These are phyloP conservation scores for Fusarium chuoi DNA, from an alignment of 2,329 filamentous ascomycete species.

Conservation along the genomic window DNA sequence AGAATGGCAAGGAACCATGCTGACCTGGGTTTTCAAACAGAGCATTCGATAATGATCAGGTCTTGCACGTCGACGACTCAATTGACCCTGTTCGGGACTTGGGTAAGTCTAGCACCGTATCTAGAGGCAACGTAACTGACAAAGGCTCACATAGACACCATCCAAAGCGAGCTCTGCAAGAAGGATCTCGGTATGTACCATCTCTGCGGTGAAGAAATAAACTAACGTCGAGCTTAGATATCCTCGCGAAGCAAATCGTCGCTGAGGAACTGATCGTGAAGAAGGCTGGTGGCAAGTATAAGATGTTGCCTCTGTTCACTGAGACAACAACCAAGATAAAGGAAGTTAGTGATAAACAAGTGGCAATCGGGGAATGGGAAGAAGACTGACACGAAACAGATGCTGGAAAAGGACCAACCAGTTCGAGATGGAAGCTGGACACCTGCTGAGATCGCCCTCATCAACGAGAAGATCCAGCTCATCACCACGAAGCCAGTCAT, in stretches of 20 bases:
- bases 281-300: slow-evolving; percentile 57
- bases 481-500: slow-evolving; percentile 59
- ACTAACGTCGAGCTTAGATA: slow-evolving; percentile 44
- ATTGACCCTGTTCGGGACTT: slow-evolving; percentile 57
- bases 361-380: accelerated
- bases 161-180: slow-evolving; percentile 47
- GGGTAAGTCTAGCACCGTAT: slow-evolving; percentile 43
- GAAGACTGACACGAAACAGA: slow-evolving; percentile 32
- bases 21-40: slow-evolving; percentile 32
- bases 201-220: accelerated
- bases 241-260: slow-evolving; percentile 52
- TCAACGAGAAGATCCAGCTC: slow-evolving; percentile 58
- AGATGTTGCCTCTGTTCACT: slow-evolving; percentile 57
- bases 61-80: slow-evolving; percentile 58
- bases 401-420: slow-evolving; percentile 54
- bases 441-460: slow-evolving; percentile 55
- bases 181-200: slow-evolving; percentile 48
- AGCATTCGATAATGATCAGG: slow-evolving; percentile 58
- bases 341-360: slow-evolving; percentile 29
- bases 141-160: slow-evolving; percentile 27
- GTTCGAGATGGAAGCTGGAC: slow-evolving; percentile 57
- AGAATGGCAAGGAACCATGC: accelerated
- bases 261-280: slow-evolving; percentile 54
- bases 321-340: slow-evolving; percentile 56
- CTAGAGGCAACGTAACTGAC: not conserved